Conservation (phyloP, 2,329 filamentous ascomycete species). For the Immersiporthe knoxdaviesiana region DNA sequence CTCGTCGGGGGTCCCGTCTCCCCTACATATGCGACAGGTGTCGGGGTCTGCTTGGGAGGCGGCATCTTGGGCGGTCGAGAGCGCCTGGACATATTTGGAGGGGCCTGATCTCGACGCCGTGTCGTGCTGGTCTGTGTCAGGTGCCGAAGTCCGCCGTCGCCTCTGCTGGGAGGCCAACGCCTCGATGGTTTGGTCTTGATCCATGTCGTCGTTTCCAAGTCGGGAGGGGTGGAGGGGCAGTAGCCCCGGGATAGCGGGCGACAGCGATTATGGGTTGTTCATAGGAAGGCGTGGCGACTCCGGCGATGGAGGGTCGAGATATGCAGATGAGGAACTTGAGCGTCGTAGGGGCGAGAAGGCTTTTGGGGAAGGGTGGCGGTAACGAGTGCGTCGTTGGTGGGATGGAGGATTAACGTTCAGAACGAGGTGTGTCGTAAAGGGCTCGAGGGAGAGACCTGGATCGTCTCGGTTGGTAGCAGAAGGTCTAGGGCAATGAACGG, state of each 20-base stretch:
- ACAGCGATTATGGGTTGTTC: constrained; percentile 19
- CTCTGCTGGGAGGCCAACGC: constrained; percentile 23
- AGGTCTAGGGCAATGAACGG: constrained; percentile 1
- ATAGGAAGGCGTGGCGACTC: constrained; percentile 18
- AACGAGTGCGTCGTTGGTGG: neutral
- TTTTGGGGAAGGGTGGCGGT: neutral
- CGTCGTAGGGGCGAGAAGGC: neutral
- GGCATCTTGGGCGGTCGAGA: constrained; percentile 21
- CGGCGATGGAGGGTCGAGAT: neutral
- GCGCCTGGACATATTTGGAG: constrained; percentile 7
- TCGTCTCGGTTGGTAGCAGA: neutral
- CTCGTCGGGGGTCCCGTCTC: constrained; percentile 80
- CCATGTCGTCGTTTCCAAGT: constrained; percentile 22
- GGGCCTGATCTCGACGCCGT: constrained; percentile 7
- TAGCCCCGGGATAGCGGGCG: constrained; percentile 25
- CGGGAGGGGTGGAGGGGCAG: constrained; percentile 24
- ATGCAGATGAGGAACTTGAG: neutral
- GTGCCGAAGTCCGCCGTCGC: constrained; percentile 18
- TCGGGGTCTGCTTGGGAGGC: constrained; percentile 57
- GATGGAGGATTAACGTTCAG: neutral
- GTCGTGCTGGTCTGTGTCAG: constrained; percentile 17
- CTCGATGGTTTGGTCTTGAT: constrained; percentile 21
- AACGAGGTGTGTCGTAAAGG: neutral
- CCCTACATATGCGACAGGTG: constrained; percentile 96
- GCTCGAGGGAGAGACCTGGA: neutral